Percentiles rank a stretch among this genome's conserved stretches.
Conservation (phyloP, 352 stramenopile genomes). For the Globisporangium alternatum region DNA sequence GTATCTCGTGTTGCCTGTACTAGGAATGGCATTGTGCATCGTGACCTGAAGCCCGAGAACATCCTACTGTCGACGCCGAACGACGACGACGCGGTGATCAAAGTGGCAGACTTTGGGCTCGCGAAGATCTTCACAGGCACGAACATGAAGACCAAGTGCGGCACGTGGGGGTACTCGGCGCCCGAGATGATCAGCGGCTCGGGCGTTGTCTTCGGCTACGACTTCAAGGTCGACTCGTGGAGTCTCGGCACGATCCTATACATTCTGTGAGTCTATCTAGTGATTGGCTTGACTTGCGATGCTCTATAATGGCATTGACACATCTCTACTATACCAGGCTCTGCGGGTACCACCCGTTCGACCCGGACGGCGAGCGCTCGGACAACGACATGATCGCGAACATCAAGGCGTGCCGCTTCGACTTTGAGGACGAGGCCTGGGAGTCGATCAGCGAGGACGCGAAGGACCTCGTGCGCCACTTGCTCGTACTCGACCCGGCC, state of each 20-base stretch:
- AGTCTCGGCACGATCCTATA: conserved; percentile 86
- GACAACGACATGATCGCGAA: conserved; percentile 83
- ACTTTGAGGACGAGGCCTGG: conserved; percentile 75
- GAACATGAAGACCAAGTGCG: conserved; percentile 78
- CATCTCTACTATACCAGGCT: conserved; percentile 26
- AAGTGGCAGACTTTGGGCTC: conserved; percentile 84
- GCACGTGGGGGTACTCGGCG: conserved; percentile 77
- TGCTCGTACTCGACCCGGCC: conserved; percentile 73
- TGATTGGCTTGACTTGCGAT: conserved; percentile 3
- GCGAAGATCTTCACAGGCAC: conserved; percentile 76
- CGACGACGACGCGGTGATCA: conserved; percentile 59
- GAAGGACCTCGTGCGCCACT: conserved; percentile 72
- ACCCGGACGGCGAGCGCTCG: conserved; percentile 64
- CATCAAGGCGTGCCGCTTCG: conserved; percentile 75
- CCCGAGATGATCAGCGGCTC: conserved; percentile 85
- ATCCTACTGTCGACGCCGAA: conserved; percentile 69
- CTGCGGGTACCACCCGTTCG: conserved; percentile 83
- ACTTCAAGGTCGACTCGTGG: conserved; percentile 86
- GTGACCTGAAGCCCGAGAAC: conserved; percentile 84
- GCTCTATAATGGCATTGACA: not conserved
- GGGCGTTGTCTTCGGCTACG: conserved; percentile 65
- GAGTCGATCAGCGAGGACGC: conserved; percentile 51
- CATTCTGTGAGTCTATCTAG: conserved; percentile 53
- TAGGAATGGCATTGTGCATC: conserved; percentile 76
- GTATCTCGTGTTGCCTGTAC: not conserved